Conservation (phyloP, 129 eudicot genomes). For the Calendula officinalis region DNA sequence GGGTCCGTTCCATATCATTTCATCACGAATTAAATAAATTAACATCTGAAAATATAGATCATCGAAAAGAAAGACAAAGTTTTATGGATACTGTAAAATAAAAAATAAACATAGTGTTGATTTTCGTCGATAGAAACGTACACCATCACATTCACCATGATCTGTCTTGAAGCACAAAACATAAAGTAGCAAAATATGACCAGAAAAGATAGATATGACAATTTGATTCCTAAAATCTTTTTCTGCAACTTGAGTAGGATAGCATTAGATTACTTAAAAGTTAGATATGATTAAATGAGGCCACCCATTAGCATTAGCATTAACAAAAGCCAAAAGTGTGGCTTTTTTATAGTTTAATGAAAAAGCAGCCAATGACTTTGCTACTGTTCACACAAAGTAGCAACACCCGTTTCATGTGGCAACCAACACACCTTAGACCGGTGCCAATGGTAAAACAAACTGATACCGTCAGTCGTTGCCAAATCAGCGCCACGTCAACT, state of each 20-base stretch:
- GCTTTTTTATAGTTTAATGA: conserved; percentile 30
- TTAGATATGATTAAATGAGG: conserved; percentile 18
- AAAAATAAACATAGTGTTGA: not conserved
- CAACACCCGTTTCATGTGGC: conserved; percentile 16
- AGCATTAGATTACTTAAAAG: conserved; percentile 25
- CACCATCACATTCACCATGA: not conserved
- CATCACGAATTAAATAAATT: too few relatives aligned
- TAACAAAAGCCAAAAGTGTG: conserved; percentile 18
- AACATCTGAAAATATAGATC: too few relatives aligned
- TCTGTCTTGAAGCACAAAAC: conserved; percentile 4
- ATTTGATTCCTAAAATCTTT: conserved; percentile 35
- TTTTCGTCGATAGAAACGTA: conserved; percentile 2
- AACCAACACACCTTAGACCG: conserved; percentile 10
- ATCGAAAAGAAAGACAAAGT: too few relatives aligned
- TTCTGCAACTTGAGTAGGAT: conserved; percentile 34
- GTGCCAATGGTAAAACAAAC: too few relatives aligned
- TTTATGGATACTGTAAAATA: not conserved
- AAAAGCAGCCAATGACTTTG: conserved; percentile 23
- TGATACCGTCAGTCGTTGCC: too few relatives aligned
- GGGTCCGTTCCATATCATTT: too few relatives aligned
- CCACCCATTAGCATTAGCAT: conserved; percentile 29
- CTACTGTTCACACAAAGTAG: conserved; percentile 17
- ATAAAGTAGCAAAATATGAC: conserved; percentile 24
- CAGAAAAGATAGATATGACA: conserved; percentile 2
- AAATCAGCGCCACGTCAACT: too few relatives aligned